These are phyloP conservation scores for Colletotrichum paranaense DNA, from an alignment of 2,329 filamentous ascomycete genomes.

Conservation along the genomic window DNA sequence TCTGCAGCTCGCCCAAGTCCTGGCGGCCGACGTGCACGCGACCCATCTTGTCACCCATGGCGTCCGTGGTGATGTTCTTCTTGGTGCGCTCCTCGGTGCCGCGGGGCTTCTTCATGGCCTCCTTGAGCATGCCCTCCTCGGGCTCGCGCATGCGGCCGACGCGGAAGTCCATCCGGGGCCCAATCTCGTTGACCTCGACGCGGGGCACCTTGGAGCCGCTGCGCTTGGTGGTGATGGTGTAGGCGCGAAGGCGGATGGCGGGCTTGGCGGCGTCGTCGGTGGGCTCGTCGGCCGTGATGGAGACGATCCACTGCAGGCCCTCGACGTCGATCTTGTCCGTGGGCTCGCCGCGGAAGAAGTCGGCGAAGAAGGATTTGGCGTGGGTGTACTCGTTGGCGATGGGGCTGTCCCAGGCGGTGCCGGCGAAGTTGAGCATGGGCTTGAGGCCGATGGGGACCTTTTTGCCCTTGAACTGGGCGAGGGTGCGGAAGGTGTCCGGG, in stretches of 20 bases:
- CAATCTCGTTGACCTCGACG: slow-evolving; percentile 95
- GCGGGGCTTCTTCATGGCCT: slow-evolving; percentile 88
- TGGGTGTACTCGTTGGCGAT: slow-evolving; percentile 83
- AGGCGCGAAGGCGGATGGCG: slow-evolving; percentile 77
- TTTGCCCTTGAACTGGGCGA: slow-evolving; percentile 80
- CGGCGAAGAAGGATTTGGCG: slow-evolving; percentile 86
- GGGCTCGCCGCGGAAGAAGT: slow-evolving; percentile 86
- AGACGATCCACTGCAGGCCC: slow-evolving; percentile 91
- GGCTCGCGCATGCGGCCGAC: slow-evolving; percentile 84
- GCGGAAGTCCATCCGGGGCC: slow-evolving; percentile 91
- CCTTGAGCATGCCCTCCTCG: slow-evolving; percentile 84
- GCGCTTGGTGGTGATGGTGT: slow-evolving; percentile 87
- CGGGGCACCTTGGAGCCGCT: slow-evolving; percentile 88
- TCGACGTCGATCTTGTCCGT: slow-evolving; percentile 91
- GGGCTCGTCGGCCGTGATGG: slow-evolving; percentile 79
- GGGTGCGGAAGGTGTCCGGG: slow-evolving; percentile 74
- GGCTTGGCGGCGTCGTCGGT: slow-evolving; percentile 60
- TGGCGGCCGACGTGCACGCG: slow-evolving; percentile 92
- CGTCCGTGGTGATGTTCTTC: slow-evolving; percentile 95
- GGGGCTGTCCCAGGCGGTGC: slow-evolving; percentile 86
- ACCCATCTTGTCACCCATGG: slow-evolving; percentile 96
- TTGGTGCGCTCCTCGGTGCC: slow-evolving; percentile 81
- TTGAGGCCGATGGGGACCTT: slow-evolving; percentile 85
- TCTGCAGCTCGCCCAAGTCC: slow-evolving; percentile 88
- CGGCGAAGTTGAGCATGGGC: slow-evolving; percentile 92